Evolutionary conservation across 495 filamentous ascomycete species (phyloP), one percentile per base, ranked within the genome.

Genomic region (Clohesyomyces aquaticus): DNA sequence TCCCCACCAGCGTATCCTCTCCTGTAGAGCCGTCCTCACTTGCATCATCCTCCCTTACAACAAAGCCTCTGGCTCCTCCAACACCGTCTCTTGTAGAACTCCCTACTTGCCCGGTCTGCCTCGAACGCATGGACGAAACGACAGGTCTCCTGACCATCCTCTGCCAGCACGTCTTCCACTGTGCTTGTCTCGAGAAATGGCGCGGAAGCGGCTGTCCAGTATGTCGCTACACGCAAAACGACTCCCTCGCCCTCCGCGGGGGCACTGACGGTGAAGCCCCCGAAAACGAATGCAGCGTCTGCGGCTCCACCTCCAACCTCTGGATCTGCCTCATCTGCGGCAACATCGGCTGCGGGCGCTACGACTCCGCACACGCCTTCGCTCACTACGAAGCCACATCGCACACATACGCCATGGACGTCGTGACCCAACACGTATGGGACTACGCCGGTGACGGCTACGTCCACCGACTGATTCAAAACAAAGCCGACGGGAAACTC

Each of bases 111-210:
- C 91, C 95, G 0, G 95, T 98, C 14, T 98, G 94, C 67, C 82
- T 98, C 12, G 94, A 98, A 76, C 88, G 94, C 32, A 98, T 98
- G 94, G 94, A 98, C 67, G 93, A 98, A 69, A 96, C 93, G 4
- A 92, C 91, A 0, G 94, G 94, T 3, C 79, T 98, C 2, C 83
- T 98, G 67, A 98, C 94, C 0, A 98, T 98, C 35, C 86, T 93
- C 63, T 98, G 94, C 74, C 95, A 98, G 70, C 94, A 98, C 67
- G 92, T 98, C 56, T 98, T 98, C 73, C 94, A 98, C 77, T 98
- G 94, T 74, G 91, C 89, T 4, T 98, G 94, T 77, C 81, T 98
- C 0, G 90, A 96, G 68, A 98, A 96, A 71, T 98, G 94, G 94
- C 89, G 88, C 71, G 94, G 93, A 19, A 88, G 83, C 51, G 93